phyloP scores from a whole-genome alignment of 768 basidiomycete species.

The Tricholoma matsutake region DNA sequence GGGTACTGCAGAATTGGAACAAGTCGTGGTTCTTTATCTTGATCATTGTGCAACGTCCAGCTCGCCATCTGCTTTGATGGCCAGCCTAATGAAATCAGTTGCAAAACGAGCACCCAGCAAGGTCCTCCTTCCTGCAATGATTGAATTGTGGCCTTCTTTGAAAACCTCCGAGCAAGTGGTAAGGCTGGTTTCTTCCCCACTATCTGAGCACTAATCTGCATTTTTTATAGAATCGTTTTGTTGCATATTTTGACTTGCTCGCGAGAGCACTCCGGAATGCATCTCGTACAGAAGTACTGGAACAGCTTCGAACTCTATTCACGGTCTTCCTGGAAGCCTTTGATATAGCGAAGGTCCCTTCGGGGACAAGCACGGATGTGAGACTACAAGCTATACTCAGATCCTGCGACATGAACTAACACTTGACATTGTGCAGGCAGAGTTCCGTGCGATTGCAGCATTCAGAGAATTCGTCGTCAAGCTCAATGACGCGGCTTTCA shows the following conservation, averaged over 20 bases:
- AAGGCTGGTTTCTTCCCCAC: slow-evolving; percentile 6
- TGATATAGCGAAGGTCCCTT: slow-evolving; percentile 42
- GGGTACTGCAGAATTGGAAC: slow-evolving; percentile 54
- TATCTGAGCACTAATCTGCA: not conserved
- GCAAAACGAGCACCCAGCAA: slow-evolving; percentile 71
- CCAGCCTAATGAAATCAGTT: slow-evolving; percentile 55
- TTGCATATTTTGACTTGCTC: slow-evolving; percentile 67
- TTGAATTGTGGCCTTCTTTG: slow-evolving; percentile 49
- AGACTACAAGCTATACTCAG: not conserved
- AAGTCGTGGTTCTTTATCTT: slow-evolving; percentile 55
- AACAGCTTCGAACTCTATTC: slow-evolving; percentile 65
- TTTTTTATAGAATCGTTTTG: slow-evolving; percentile 28
- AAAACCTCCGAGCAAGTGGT: slow-evolving; percentile 37
- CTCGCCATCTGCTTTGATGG: slow-evolving; percentile 31
- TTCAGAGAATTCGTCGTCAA: slow-evolving; percentile 91
- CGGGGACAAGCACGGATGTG: slow-evolving; percentile 9
- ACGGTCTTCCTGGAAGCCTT: slow-evolving; percentile 79
- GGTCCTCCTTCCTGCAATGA: slow-evolving; percentile 62
- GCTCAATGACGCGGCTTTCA: slow-evolving; percentile 88
- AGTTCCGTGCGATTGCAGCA: slow-evolving; percentile 54
- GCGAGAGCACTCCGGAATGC: slow-evolving; percentile 63
- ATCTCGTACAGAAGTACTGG: slow-evolving; percentile 58
- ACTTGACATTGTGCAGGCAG: slow-evolving; percentile 37
- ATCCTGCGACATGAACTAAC: not conserved
- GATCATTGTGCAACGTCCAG: slow-evolving; percentile 38